phyloP scores from a whole-genome alignment of 106 monocot genomes.

The Dendrobium officinale region DNA sequence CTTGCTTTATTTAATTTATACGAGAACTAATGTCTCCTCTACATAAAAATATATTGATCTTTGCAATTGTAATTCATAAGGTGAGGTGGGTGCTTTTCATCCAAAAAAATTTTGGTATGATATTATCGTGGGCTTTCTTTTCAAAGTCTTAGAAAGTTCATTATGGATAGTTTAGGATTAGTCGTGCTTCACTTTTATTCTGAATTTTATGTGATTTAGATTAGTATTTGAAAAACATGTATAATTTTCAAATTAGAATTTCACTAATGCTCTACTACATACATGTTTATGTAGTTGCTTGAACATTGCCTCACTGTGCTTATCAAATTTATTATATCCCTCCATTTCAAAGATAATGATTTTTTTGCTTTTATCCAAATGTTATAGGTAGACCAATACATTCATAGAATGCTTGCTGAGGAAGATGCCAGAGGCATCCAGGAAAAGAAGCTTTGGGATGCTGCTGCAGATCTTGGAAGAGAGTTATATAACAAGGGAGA shows the following conservation, averaged over 20 bases:
- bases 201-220: background rate
- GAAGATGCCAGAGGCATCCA: conserved; percentile 38
- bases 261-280: background rate
- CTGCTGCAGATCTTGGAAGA: conserved; percentile 43
- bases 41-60: background rate
- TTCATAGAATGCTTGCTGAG: conserved; percentile 87
- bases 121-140: no score
- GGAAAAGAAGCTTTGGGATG: conserved; percentile 37
- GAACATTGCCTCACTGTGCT: background rate
- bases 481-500: conserved; percentile 71
- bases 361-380: background rate
- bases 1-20: no score
- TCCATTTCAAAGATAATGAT: background rate
- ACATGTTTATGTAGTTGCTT: background rate
- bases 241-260: background rate
- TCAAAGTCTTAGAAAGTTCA: no score
- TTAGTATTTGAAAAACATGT: background rate
- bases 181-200: no score
- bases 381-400: conserved; percentile 76
- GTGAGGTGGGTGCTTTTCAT: no score
- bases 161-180: no score
- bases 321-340: background rate
- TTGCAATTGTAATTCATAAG: no score
- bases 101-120: no score
- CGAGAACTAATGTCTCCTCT: background rate